A percentile compares a stretch with the other conserved stretches of the same genome.
phyloP scores from a whole-genome alignment of 2,329 filamentous ascomycete species.

The Xylariaceae sp. region DNA sequence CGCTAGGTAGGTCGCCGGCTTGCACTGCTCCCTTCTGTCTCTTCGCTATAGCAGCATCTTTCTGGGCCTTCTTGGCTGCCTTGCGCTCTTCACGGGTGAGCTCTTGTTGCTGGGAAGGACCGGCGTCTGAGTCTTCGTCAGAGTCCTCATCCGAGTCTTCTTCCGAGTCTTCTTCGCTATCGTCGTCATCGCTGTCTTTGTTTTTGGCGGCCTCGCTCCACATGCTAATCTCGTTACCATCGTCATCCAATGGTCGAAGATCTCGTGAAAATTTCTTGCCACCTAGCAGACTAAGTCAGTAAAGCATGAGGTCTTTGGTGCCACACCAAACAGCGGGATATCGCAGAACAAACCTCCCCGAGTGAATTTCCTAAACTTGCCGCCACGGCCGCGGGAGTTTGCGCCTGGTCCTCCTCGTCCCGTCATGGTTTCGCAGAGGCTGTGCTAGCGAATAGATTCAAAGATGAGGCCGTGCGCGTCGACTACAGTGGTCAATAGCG shows the following conservation, averaged over 20 bases:
- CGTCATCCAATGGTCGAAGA: constrained; percentile 83
- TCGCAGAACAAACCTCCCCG: constrained; percentile 75
- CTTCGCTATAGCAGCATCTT: constrained; percentile 83
- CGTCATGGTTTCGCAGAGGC: constrained; percentile 46
- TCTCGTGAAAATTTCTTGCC: constrained; percentile 96
- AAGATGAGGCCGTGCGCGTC: too few species aligned
- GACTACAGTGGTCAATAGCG: too few species aligned
- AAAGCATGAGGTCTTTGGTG: not conserved
- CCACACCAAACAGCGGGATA: not conserved
- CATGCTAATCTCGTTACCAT: constrained; percentile 88
- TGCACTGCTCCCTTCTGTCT: constrained; percentile 74
- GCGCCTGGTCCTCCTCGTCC: constrained; percentile 49
- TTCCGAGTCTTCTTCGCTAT: constrained; percentile 53
- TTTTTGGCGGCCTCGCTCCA: constrained; percentile 70
- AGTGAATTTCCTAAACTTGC: constrained; percentile 93
- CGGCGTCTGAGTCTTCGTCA: constrained; percentile 57
- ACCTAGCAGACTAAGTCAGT: constrained; percentile 57
- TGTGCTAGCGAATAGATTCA: too few species aligned
- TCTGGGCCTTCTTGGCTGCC: constrained; percentile 86
- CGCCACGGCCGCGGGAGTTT: constrained; percentile 77
- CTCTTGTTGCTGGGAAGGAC: constrained; percentile 53
- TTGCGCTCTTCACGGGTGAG: constrained; percentile 87
- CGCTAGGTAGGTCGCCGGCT: constrained; percentile 84
- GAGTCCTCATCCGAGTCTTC: constrained; percentile 46
- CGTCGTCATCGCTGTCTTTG: constrained; percentile 58